phyloP scores from a whole-genome alignment of 192 early-diverging fungal genomes.

The Jimgerdemannia lactiflua region DNA sequence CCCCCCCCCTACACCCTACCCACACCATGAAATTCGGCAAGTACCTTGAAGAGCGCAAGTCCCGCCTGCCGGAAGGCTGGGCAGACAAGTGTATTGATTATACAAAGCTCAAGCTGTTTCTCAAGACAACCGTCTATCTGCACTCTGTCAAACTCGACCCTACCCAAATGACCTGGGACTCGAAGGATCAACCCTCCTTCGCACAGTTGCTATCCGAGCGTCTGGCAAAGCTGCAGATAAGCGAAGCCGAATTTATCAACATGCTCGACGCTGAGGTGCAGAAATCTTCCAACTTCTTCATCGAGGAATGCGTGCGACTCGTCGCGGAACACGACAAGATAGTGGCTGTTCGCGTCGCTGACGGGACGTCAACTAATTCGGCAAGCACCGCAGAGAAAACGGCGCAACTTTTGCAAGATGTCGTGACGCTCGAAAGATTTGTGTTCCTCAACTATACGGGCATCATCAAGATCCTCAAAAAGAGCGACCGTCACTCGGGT shows the following conservation, averaged over 20 bases:
- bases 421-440: slow-evolving; percentile 74
- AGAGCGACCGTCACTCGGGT: slow-evolving; percentile 82
- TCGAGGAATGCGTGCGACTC: slow-evolving; percentile 17
- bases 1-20: too few species aligned
- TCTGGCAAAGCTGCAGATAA: slow-evolving; percentile 49
- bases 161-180: slow-evolving; percentile 12
- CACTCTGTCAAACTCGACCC: slow-evolving; percentile 45
- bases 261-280: slow-evolving; percentile 64
- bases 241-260: slow-evolving; percentile 66
- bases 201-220: slow-evolving; percentile 54
- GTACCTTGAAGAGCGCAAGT: slow-evolving; percentile 62
- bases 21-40: slow-evolving; percentile 74
- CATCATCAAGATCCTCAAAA: slow-evolving; percentile 85
- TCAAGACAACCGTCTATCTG: slow-evolving; percentile 60
- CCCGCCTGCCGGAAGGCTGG: slow-evolving; percentile 65
- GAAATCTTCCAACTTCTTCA: slow-evolving; percentile 52
- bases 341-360: slow-evolving; percentile 13
- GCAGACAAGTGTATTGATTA: slow-evolving; percentile 71
- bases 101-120: slow-evolving; percentile 57
- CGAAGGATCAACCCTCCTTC: slow-evolving; percentile 44
- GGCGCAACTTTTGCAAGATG: slow-evolving; percentile 49
- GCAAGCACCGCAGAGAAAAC: slow-evolving; percentile 19
- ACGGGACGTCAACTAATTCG: slow-evolving; percentile 12
- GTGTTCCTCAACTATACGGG: slow-evolving; percentile 87
- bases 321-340: slow-evolving; percentile 28